A percentile compares a stretch with the other conserved stretches of the same genome.
Evolutionary conservation across 441 rosid species (phyloP).

Genomic region (Erysimum cheiri): DNA sequence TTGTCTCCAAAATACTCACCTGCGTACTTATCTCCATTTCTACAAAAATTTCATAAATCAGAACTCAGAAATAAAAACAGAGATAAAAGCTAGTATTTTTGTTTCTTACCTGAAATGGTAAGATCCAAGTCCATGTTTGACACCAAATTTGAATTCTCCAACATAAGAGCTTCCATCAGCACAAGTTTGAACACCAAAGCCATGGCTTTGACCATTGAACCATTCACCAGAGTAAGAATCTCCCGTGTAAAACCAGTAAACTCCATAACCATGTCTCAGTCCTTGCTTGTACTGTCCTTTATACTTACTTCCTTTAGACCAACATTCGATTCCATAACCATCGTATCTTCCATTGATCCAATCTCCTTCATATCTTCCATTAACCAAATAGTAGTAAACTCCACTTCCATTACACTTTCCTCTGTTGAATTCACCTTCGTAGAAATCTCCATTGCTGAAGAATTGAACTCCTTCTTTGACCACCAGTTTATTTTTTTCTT

Average conservation of each 20-base stretch:
- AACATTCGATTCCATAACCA: conserved; percentile 87
- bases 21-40: conserved; percentile 88
- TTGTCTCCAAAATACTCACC: conserved; percentile 95
- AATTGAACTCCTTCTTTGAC: conserved; percentile 84
- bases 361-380: conserved; percentile 91
- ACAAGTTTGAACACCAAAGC: conserved; percentile 85
- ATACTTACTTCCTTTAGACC: conserved; percentile 92
- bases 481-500: conserved; percentile 31
- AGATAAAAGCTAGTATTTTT: not conserved
- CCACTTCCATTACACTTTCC: conserved; percentile 92
- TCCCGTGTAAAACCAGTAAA: conserved; percentile 80
- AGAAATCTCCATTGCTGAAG: conserved; percentile 88
- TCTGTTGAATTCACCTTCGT: conserved; percentile 87
- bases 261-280: conserved; percentile 78
- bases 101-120: conserved; percentile 77
- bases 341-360: conserved; percentile 93
- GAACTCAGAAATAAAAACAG: not conserved
- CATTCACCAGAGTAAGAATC: conserved; percentile 90
- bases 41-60: conserved; percentile 35
- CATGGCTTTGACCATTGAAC: conserved; percentile 93
- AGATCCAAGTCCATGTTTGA: conserved; percentile 88
- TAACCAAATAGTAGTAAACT: conserved; percentile 77
- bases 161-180: conserved; percentile 81
- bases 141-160: conserved; percentile 81
- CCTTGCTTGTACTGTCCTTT: conserved; percentile 87